Evolutionary conservation across 1,284 basidiomycete genomes (phyloP), one percentile per base, ranked within the genome.

Genomic region (Tilletia walkeri): DNA sequence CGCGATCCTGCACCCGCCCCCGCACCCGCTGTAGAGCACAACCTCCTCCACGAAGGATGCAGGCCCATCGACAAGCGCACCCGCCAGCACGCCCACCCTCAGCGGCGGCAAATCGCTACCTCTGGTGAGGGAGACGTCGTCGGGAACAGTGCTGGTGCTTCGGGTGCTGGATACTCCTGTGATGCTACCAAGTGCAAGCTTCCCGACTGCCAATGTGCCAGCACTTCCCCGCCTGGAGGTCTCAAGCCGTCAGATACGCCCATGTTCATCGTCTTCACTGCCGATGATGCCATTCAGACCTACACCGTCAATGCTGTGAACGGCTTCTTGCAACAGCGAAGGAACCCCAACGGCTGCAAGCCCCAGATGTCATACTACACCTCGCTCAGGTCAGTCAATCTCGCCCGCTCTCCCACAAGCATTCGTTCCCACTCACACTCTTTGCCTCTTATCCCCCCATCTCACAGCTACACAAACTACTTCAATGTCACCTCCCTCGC

Each of bases 341-440:
- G 88, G 82, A 93, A 93, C 78, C 91, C 92, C 34, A 92, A 93
- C 78, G 91, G 91, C n/a, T 93, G 92, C 83, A 76, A 83, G 12
- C 88, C 89, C 12, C 89, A 88, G 63, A 78, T 79, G 69, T 73
- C 75, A 38, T 79, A 80, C 71, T 80, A 70, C 65, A 75, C 75
- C 50, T 74, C 74, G 66, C 56, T 61, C 56, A 30, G 24, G 24
- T 30, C 24, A 30, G 24, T 30, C 24, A 30, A 48, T 48, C 47
- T 48, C n/a, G 47, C 12, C 47, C 47, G 10, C 47, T 48, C 12
- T 48, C 47, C 47, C n/a, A n/a, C 12, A 48, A 10, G 47, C 47
- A 48, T 12, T 48, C 47, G n/a, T n/a, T 48, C 10, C 10, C 47
- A 2, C 47, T 48, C n/a, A 10, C 47, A 12, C n/a, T n/a, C 12